Base-by-base conservation (phyloP, 106 monocot species). In the Ottelia alismoides region DNA sequence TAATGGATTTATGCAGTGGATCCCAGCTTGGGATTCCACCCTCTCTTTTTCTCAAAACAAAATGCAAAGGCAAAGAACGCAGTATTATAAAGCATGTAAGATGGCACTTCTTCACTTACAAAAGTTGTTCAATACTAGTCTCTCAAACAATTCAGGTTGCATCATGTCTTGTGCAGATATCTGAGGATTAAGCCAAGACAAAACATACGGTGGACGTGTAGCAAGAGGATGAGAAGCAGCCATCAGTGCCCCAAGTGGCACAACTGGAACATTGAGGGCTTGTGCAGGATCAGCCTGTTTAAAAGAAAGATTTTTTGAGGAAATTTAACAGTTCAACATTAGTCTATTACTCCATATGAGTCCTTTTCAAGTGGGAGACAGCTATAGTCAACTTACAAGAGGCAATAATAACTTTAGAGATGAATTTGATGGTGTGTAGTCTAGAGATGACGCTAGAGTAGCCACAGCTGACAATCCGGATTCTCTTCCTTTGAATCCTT, bases 221-320 rank as follows among this genome's bases (percentile, higher is more conserved):
- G 85, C 58, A 43, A 89, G 75, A 50, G 84, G 87, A 69, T 89
- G 81, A 52, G 76, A 79, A 60, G 85, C 79, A 53, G 88, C 71
- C 57, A 98, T 30, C 55, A 98, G 52, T 62, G 85, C 74, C 55
- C 96, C 96, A 43, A 98, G 20, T 32, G 96, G 96, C 6, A 98
- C 59, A 56, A 73, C 94, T 32, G 94, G 94, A 20, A 96, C 89
- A 69, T 85, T 89, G 25, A 98, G 77, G 46, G 71, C 82, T 65
- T 90, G 82, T 20, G 89, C 89, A 66, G 96, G 96, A 77, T 98
- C 89, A 65, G 96, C 89, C 96, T 98, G 69, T 16, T 69, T 17
- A 53, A 53, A 25, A 68, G 11, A 65, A 6, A 43, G 16, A 43
- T 28, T 31, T 1, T 47, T 32, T 64, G 29, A 56, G 46, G 2